A percentile compares a stretch with the other conserved stretches of the same genome.
Conservation (phyloP, 371 early-diverging fungal genomes). For the Spraguea lophii region DNA sequence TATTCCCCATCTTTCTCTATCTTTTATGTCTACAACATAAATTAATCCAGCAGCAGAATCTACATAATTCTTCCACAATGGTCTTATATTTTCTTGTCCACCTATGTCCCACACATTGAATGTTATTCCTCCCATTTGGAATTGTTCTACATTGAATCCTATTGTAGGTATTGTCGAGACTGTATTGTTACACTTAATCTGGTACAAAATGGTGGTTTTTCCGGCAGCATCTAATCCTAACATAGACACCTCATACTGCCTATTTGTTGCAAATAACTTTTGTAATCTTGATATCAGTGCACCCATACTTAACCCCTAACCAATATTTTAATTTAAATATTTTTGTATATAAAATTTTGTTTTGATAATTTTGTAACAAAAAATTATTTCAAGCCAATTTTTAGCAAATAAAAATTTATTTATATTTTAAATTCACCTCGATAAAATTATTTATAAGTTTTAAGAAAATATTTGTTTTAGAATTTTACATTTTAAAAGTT, state of each 20-base stretch:
- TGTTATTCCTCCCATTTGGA: slow-evolving; percentile 40
- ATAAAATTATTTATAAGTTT: no score
- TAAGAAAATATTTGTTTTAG: no score
- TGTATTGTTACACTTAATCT: slow-evolving; percentile 74
- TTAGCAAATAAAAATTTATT: no score
- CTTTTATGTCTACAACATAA: slow-evolving; percentile 76
- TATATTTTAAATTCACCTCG: no score
- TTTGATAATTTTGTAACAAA: no score
- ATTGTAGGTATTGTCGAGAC: slow-evolving; percentile 89
- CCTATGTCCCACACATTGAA: slow-evolving; percentile 49
- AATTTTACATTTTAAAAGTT: no score
- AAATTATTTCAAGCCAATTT: no score
- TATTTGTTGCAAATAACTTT: slow-evolving; percentile 6
- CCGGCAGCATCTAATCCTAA: slow-evolving; percentile 57
- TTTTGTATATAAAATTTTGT: no score
- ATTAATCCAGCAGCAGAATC: slow-evolving; percentile 51
- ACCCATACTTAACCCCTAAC: neutral
- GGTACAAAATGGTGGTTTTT: slow-evolving; percentile 55
- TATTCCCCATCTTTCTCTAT: slow-evolving; percentile 63
- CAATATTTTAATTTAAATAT: no score
- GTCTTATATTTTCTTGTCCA: slow-evolving; percentile 47
- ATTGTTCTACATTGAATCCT: slow-evolving; percentile 47
- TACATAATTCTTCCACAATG: slow-evolving; percentile 46
- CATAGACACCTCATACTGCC: slow-evolving; percentile 46
- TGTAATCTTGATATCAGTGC: neutral